These are phyloP conservation scores for Globisporangium barbulae DNA, from an alignment of 352 stramenopile species.

Conservation along the genomic window DNA sequence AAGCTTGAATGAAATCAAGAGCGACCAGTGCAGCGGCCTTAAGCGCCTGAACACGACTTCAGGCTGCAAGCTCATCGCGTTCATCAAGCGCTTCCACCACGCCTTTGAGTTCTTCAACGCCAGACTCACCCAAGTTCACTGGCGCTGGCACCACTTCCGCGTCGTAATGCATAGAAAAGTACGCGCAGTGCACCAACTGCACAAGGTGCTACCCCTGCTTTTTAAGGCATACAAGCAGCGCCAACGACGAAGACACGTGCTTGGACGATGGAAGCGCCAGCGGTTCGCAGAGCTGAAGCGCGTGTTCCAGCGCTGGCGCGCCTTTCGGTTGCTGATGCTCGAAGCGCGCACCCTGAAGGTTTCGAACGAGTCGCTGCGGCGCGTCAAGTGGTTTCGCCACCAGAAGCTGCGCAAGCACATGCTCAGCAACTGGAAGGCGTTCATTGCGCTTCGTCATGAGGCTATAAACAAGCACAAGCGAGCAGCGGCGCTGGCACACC, in stretches of 20 bases:
- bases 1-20: neutral
- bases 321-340: conserved; percentile 5
- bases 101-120: conserved; percentile 9
- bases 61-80: conserved; percentile 3
- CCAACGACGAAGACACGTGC: conserved; percentile 8
- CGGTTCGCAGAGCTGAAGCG: conserved; percentile 5
- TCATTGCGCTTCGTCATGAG: conserved; percentile 1
- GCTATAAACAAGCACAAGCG: neutral
- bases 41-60: conserved; percentile 4
- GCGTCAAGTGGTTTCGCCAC: conserved; percentile 23
- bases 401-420: conserved; percentile 24
- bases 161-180: conserved; percentile 4
- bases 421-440: conserved; percentile 16
- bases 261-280: conserved; percentile 14
- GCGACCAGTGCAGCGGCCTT: conserved; percentile 4
- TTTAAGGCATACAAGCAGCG: conserved; percentile 10
- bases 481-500: neutral
- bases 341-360: conserved; percentile 13
- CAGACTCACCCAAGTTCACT: conserved; percentile 11
- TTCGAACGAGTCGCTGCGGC: conserved; percentile 9
- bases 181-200: conserved; percentile 6
- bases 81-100: neutral
- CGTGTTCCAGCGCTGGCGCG: conserved; percentile 14
- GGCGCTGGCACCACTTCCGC: conserved; percentile 16
- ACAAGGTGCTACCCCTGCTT: conserved; percentile 9